These are phyloP conservation scores for Grosmannia penicillata DNA, from an alignment of 2,329 filamentous ascomycete genomes.

Conservation along the genomic window DNA sequence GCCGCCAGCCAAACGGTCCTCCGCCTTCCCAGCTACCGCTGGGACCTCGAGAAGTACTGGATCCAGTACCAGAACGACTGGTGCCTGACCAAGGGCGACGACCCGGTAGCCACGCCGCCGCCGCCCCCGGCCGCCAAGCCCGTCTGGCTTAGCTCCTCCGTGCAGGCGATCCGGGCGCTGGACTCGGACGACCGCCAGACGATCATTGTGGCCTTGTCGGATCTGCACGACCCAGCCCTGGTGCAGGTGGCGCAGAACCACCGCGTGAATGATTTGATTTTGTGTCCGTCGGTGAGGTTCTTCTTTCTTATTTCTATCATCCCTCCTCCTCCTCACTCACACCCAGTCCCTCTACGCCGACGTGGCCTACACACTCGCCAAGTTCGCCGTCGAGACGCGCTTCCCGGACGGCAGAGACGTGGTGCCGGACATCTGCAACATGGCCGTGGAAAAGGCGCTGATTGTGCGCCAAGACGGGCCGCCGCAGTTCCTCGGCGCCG, in stretches of 20 bases:
- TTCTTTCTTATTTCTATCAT: background rate
- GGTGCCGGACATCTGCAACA: background rate
- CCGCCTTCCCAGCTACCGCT: constrained; percentile 53
- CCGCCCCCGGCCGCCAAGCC: background rate
- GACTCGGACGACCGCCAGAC: background rate
- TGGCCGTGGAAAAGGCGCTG: background rate
- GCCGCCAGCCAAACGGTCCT: constrained; percentile 41
- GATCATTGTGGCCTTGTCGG: background rate
- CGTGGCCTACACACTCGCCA: background rate
- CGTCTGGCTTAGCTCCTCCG: background rate
- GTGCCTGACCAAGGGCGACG: constrained; percentile 48
- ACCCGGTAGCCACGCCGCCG: background rate
- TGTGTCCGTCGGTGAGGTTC: background rate
- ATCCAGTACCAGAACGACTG: constrained; percentile 46
- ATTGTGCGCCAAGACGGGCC: background rate
- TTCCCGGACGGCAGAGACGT: background rate
- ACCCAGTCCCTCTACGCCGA: background rate
- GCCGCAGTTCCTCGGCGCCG: background rate
- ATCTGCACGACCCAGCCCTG: background rate
- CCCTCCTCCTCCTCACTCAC: background rate
- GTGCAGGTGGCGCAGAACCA: background rate
- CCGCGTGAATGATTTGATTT: background rate
- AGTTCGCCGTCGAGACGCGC: background rate
- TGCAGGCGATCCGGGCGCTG: background rate
- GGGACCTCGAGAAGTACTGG: constrained; percentile 61